Conservation (phyloP, 352 stramenopile species). For the Phytopythium sindhum region DNA sequence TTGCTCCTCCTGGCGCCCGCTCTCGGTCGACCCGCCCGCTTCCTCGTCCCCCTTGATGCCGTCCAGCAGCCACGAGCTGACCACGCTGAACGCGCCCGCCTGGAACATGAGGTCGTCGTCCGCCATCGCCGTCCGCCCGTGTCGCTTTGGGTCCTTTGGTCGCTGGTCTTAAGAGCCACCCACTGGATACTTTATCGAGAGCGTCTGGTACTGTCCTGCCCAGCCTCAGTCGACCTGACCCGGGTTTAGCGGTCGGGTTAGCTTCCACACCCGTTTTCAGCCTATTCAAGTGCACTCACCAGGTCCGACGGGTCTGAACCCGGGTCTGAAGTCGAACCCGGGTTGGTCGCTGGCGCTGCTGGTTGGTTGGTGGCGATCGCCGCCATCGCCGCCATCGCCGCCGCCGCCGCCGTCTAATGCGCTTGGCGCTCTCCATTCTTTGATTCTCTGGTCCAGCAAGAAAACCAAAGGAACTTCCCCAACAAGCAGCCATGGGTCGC, state of each 20-base stretch:
- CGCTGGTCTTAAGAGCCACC: background rate
- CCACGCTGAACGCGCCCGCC: slow-evolving; percentile 51
- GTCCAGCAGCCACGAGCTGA: slow-evolving; percentile 58
- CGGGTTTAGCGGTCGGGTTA: background rate
- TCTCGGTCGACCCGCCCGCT: background rate
- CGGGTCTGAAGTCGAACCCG: too few relatives aligned
- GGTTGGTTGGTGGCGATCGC: background rate
- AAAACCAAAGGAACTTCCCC: slow-evolving; percentile 28
- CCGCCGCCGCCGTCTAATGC: background rate
- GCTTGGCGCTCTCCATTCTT: slow-evolving; percentile 30
- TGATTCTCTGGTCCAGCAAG: slow-evolving; percentile 65
- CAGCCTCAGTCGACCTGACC: background rate
- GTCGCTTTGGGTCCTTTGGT: background rate
- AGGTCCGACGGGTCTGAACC: too few relatives aligned
- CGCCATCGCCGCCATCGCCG: background rate
- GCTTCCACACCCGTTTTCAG: background rate
- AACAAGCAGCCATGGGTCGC: slow-evolving; percentile 92
- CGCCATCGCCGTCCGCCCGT: slow-evolving; percentile 9
- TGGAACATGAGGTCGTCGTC: slow-evolving; percentile 59
- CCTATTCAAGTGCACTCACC: background rate
- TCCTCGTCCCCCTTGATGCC: slow-evolving; percentile 14
- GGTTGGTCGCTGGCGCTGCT: background rate
- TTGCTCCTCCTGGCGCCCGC: slow-evolving; percentile 5
- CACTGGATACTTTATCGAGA: slow-evolving; percentile 2
- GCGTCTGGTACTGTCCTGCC: too few relatives aligned